Conservation (phyloP, 306 rosid genomes). For the Lathyrus aphaca region DNA sequence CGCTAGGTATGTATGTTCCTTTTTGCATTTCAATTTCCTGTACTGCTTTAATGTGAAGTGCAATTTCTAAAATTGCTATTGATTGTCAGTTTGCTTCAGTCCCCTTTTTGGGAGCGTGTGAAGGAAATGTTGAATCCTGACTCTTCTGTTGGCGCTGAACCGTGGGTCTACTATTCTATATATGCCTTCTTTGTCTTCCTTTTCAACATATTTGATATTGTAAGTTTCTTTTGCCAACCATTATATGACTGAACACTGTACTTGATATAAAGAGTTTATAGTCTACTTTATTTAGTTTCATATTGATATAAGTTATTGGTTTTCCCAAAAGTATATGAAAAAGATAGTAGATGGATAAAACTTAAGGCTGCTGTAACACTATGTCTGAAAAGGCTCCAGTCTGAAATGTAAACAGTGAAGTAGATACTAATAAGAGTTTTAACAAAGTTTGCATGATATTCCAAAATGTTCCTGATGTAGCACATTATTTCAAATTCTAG, state of each 20-base stretch:
- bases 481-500: slow-evolving; percentile 16
- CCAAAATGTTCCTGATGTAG: slow-evolving; percentile 2
- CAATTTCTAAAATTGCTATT: slow-evolving; percentile 37
- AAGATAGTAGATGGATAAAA: slow-evolving; percentile 2
- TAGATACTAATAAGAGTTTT: slow-evolving; percentile 26
- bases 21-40: slow-evolving; percentile 28
- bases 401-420: slow-evolving; percentile 25
- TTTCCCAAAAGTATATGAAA: background rate
- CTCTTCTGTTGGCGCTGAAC: slow-evolving; percentile 82
- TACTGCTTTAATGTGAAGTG: slow-evolving; percentile 31
- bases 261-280: slow-evolving; percentile 20
- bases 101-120: slow-evolving; percentile 82
- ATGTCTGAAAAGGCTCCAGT: slow-evolving; percentile 21
- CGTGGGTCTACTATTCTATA: slow-evolving; percentile 91
- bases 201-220: slow-evolving; percentile 95
- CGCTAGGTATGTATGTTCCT: slow-evolving; percentile 60
- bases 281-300: slow-evolving; percentile 17
- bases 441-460: slow-evolving; percentile 14
- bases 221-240: slow-evolving; percentile 56
- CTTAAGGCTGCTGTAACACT: slow-evolving; percentile 9
- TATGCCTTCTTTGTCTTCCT: slow-evolving; percentile 93
- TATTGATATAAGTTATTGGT: slow-evolving; percentile 32
- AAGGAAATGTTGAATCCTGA: slow-evolving; percentile 95
- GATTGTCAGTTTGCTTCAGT: slow-evolving; percentile 77
- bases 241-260: slow-evolving; percentile 14